These are phyloP conservation scores for Nannochloris sp. DNA, from an alignment of 139 green algal genomes.

Conservation along the genomic window DNA sequence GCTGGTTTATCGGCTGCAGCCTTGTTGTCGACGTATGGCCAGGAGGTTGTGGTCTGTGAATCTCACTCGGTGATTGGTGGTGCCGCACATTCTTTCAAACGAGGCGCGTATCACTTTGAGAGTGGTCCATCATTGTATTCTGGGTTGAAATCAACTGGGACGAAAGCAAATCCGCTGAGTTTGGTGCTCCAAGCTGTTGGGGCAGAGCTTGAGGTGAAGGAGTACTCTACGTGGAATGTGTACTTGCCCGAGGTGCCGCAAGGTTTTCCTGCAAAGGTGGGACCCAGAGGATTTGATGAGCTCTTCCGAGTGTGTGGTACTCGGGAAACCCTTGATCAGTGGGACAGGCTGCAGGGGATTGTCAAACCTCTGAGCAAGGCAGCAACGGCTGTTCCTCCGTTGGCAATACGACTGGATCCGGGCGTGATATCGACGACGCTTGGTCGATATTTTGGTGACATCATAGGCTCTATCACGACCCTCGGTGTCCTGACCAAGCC, in stretches of 20 bases:
- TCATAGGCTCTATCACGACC: conserved; percentile 39
- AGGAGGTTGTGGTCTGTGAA: conserved; percentile 50
- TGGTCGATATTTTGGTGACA: conserved; percentile 55
- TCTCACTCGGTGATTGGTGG: conserved; percentile 72
- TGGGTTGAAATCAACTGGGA: conserved; percentile 29
- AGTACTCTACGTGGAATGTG: conserved; percentile 93
- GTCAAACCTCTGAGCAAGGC: conserved; percentile 79
- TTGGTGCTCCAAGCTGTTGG: conserved; percentile 74
- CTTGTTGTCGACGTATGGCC: conserved; percentile 75
- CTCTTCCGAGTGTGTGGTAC: conserved; percentile 41
- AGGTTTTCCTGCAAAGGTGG: conserved; percentile 2
- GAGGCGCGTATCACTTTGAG: conserved; percentile 83
- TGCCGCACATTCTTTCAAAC: conserved; percentile 70
- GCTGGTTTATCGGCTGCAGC: conserved; percentile 65
- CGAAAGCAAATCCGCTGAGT: conserved; percentile 67
- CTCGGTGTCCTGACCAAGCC: conserved; percentile 62
- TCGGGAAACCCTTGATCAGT: conserved; percentile 39
- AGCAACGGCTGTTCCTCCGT: conserved; percentile 67
- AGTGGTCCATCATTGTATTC: conserved; percentile 72
- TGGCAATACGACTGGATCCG: conserved; percentile 64
- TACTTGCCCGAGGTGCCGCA: conserved; percentile 73
- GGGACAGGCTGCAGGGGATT: conserved; percentile 47
- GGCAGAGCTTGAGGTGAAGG: conserved; percentile 63
- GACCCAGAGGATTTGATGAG: conserved; percentile 40
- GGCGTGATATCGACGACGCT: conserved; percentile 59